phyloP scores from a whole-genome alignment of 2,329 filamentous ascomycete species.

The Fusarium dlaminii region DNA sequence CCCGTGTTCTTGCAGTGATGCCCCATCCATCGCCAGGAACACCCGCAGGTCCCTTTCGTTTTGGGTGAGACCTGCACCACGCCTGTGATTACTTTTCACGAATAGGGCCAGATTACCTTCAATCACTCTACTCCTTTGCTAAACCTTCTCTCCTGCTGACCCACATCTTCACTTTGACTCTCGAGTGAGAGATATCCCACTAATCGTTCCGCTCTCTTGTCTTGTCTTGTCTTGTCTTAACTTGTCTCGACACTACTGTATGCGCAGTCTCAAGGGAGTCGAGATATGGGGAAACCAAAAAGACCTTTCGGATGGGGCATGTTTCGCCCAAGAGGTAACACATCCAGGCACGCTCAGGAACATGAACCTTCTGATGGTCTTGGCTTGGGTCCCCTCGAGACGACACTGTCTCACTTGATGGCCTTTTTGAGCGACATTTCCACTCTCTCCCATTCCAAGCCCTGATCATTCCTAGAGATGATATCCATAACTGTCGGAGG shows the following conservation, averaged over 20 bases:
- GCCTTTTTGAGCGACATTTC: slow-evolving; percentile 41
- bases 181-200: background rate
- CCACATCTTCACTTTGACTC: slow-evolving; percentile 37
- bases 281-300: slow-evolving; percentile 12
- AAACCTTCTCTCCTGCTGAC: background rate
- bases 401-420: slow-evolving; percentile 34
- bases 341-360: slow-evolving; percentile 32
- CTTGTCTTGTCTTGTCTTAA: background rate
- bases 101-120: slow-evolving; percentile 17
- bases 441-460: slow-evolving; percentile 39
- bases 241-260: background rate
- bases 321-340: slow-evolving; percentile 22
- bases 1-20: background rate
- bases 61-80: slow-evolving; percentile 37
- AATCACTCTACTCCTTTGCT: slow-evolving; percentile 2
- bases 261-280: slow-evolving; percentile 21
- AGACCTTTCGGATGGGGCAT: slow-evolving; percentile 19
- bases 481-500: slow-evolving; percentile 37
- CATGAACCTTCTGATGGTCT: slow-evolving; percentile 25
- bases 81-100: slow-evolving; percentile 27
- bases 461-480: slow-evolving; percentile 36
- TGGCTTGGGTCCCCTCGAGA: slow-evolving; percentile 32
- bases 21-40: slow-evolving; percentile 23
- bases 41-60: slow-evolving; percentile 21
- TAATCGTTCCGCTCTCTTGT: slow-evolving; percentile 1